Conservation (phyloP, 148 eudicot species). For the Salicornia ramosissima region DNA sequence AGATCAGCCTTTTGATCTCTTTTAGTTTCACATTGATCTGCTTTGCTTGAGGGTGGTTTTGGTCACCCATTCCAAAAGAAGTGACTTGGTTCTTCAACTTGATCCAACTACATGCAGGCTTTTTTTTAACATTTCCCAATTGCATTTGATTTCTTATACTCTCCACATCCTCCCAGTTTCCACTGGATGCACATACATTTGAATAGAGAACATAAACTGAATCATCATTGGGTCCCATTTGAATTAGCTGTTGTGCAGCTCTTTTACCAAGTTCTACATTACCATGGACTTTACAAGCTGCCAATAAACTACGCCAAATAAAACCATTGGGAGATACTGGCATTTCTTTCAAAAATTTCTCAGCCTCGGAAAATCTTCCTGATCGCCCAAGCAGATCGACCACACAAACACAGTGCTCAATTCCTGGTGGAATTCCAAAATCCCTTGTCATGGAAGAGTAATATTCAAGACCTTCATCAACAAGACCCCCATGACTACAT, state of each 20-base stretch:
- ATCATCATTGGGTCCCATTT: conserved; percentile 62
- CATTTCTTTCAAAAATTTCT: conserved; percentile 52
- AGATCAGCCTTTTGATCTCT: conserved; percentile 47
- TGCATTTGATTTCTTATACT: conserved; percentile 58
- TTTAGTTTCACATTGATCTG: conserved; percentile 31
- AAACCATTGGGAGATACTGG: conserved; percentile 67
- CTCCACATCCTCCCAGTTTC: conserved; percentile 65
- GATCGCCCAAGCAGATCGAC: conserved; percentile 74
- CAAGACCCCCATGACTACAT: conserved; percentile 77
- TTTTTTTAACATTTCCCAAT: conserved; percentile 44
- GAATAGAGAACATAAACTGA: conserved; percentile 83
- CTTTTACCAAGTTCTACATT: conserved; percentile 51
- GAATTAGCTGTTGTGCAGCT: conserved; percentile 55
- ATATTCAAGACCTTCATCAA: conserved; percentile 66
- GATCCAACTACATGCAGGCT: conserved; percentile 77
- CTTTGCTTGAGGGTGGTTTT: conserved; percentile 34
- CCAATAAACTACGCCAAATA: conserved; percentile 65
- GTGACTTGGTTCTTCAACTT: conserved; percentile 44
- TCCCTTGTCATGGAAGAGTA: conserved; percentile 45
- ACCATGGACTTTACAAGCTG: conserved; percentile 66
- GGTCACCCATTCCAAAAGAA: conserved; percentile 55
- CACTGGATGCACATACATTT: conserved; percentile 64
- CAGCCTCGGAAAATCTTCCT: conserved; percentile 62
- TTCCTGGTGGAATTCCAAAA: conserved; percentile 56
- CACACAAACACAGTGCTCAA: conserved; percentile 79